Percentiles rank a stretch among this genome's conserved stretches.
These are phyloP conservation scores for Ploettnerulaceae sp. DNA, from an alignment of 2,329 filamentous ascomycete genomes.

Conservation along the genomic window DNA sequence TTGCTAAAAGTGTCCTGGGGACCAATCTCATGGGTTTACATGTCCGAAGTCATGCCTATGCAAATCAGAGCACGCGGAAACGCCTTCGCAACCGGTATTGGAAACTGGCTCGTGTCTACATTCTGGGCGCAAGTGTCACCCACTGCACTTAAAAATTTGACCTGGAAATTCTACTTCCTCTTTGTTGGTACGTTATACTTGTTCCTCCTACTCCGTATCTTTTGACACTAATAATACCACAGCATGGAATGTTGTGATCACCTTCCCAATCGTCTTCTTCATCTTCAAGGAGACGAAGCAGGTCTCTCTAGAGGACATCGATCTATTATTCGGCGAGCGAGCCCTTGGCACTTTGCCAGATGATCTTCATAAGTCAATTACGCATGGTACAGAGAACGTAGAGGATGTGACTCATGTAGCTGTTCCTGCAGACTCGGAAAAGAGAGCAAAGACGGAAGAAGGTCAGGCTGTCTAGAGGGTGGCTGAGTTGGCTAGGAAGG, in stretches of 20 bases:
- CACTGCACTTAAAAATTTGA: constrained; percentile 43
- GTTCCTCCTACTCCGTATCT: background rate
- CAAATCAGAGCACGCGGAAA: constrained; percentile 57
- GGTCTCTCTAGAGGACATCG: constrained; percentile 33
- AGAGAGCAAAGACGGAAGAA: background rate
- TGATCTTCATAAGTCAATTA: constrained; percentile 35
- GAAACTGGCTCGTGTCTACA: constrained; percentile 55
- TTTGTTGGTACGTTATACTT: constrained; percentile 41
- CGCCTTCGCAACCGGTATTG: constrained; percentile 52
- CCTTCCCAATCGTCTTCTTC: constrained; percentile 33
- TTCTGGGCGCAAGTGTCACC: constrained; percentile 56
- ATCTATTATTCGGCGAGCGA: constrained; percentile 34
- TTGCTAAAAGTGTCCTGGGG: constrained; percentile 52
- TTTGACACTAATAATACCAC: background rate
- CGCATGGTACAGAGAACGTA: background rate
- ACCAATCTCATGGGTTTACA: constrained; percentile 59
- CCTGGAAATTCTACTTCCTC: constrained; percentile 53
- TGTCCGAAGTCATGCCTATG: constrained; percentile 62
- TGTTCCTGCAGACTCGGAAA: background rate
- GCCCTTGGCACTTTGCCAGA: constrained; percentile 43
- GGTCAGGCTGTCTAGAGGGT: background rate
- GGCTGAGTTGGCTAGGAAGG: too few species aligned
- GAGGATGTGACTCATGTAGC: background rate
- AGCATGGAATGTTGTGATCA: constrained; percentile 32
- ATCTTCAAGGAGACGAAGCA: constrained; percentile 34